Evolutionary conservation across 2,329 filamentous ascomycete species (phyloP), one percentile per base, ranked within the genome.

Genomic region (Calonectria hongkongensis): DNA sequence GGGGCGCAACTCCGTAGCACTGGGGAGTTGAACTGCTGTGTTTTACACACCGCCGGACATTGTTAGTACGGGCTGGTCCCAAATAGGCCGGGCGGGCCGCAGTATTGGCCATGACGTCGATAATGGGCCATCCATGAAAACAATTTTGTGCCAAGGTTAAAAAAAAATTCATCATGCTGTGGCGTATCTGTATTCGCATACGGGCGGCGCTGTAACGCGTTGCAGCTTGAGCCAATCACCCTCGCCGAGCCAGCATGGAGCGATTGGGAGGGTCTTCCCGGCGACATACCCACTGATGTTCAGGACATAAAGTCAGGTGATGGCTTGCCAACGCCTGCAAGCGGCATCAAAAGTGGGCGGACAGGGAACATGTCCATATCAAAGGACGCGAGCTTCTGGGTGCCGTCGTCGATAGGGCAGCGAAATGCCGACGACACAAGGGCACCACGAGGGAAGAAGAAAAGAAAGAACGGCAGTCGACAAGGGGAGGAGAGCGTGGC

Each of bases 311-410:
- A 67, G 77, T 79, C 77, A 79, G 77, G 77, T 79, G 77, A 79
- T 79, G 72, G 68, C 43, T 41, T 66, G 68, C 73, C 71, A 74
- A 79, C 77, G 77, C 77, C 69, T 74, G 77, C 72, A 76, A 79
- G 76, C 69, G 47, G 74, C 66, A 65, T 70, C 71, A 70, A 58
- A 66, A 73, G 66, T 48, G 56, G 63, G 62, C 27, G 39, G 64
- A 58, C 70, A 72, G 69, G 70, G 66, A 73, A 72, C 50, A 41
- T 21, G 62, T 62, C 47, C 60, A 56, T 66, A 62, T 39, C 69
- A 45, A 41, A 36, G 39, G 63, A 67, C 58, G 54, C 45, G 54
- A 71, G 69, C 25, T 21, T 67, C 30, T 67, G 33, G 54, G 51
- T 45, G 69, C 27, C 16, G 39, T 71, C 45, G 68, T 66, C 45